Conservation (phyloP, 371 early-diverging fungal species). For the Dinochytrium kinnereticum region DNA sequence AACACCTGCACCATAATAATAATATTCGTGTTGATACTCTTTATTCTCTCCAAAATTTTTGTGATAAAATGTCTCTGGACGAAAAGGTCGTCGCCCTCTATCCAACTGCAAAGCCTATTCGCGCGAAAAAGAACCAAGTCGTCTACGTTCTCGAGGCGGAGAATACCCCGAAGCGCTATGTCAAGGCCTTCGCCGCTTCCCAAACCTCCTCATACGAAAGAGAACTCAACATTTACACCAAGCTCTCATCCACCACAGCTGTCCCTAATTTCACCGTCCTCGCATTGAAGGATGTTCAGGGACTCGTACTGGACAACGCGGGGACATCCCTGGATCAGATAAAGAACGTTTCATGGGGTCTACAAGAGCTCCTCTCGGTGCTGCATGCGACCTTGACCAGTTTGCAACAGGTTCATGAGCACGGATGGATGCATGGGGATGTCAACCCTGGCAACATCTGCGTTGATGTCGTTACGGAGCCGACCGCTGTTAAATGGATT, state of each 20-base stretch:
- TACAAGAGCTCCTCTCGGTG: background rate
- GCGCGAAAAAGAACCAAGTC: background rate
- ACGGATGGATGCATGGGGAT: slow-evolving; percentile 9
- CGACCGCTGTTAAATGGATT: background rate
- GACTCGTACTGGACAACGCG: background rate
- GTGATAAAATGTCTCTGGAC: too few species aligned
- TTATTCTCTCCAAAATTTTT: too few species aligned
- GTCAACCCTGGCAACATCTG: background rate
- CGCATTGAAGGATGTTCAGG: background rate
- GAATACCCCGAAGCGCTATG: background rate
- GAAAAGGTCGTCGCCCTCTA: too few species aligned
- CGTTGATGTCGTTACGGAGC: background rate
- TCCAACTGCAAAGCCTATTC: background rate
- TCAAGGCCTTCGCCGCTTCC: background rate
- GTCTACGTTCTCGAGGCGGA: background rate
- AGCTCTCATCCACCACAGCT: background rate
- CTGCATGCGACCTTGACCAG: background rate
- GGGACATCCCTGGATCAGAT: background rate
- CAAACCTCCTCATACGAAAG: background rate
- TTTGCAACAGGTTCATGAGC: background rate
- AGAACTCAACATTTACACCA: background rate
- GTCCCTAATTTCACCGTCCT: background rate
- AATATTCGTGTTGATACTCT: too few species aligned
- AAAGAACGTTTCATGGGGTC: background rate
- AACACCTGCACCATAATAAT: too few species aligned